Evolutionary conservation across 768 basidiomycete species (phyloP), one percentile per base, ranked within the genome.

Genomic region (Mycena polygramma): DNA sequence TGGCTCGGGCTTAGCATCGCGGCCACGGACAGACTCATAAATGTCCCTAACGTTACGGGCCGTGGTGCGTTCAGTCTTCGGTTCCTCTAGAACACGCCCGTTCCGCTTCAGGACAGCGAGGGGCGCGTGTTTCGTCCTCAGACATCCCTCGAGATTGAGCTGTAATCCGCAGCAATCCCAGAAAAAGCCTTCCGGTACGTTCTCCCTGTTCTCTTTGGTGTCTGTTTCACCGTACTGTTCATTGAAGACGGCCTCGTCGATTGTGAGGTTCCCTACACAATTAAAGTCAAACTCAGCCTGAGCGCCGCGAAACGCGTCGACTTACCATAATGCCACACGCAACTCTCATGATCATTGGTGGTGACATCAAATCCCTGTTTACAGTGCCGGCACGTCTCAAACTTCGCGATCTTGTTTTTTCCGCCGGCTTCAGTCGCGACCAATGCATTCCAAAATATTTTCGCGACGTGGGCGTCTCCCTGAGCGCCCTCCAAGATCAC

Each of bases 91-190:
- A 10, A 41, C 49, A 13, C 57, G 55, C 4, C 37, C 55, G 17
- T 66, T 66, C 0, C 57, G 49, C 46, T n/a, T 51, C 14, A 66
- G 48, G 13, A 58, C 46, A 10, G 22, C 13, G 19, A 20, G 39
- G 7, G 64, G 37, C 57, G 64, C 64, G 24, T 66, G 64, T 24
- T 49, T 30, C 8, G 57, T 66, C 11, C 17, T 14, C 7, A 66
- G 37, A 35, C 55, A 66, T 30, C 64, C 64, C 45, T 26, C 55
- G 37, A 57, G 22, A 30, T 57, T 24, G 46, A 66, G 46, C 37
- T 58, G 64, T 24, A 66, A 30, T 13, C 64, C 64, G 37, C 64
- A 66, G 17, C 64, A 66, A n/a, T 66, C 64, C 57, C 64, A 66
- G 30, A 66, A 66, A 26, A 58, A 66, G 45, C 64, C 26, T 22